A percentile compares a stretch with the other conserved stretches of the same genome.
These are phyloP conservation scores for Eutypella sp. DNA, from an alignment of 2,329 filamentous ascomycete species.

Conservation along the genomic window DNA sequence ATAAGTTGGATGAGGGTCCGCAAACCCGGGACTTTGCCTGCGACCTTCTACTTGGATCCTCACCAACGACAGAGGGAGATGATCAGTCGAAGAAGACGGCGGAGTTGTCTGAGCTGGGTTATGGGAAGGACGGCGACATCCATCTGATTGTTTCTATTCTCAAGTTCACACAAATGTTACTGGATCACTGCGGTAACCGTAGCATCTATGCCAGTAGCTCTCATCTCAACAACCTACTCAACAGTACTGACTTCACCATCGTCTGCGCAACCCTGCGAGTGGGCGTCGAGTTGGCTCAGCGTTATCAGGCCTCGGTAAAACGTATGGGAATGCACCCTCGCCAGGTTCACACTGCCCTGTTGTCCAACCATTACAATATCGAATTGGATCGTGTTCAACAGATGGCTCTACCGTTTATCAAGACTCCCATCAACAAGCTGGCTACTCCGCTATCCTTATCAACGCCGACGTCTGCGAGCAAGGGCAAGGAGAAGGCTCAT, in stretches of 20 bases:
- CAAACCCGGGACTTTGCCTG: conserved; percentile 72
- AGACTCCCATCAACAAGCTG: conserved; percentile 54
- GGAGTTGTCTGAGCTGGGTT: conserved; percentile 55
- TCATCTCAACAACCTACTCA: conserved; percentile 81
- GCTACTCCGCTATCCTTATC: conserved; percentile 46
- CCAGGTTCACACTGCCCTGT: conserved; percentile 64
- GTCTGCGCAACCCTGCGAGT: conserved; percentile 75
- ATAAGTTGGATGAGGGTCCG: conserved; percentile 73
- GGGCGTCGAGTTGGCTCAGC: conserved; percentile 79
- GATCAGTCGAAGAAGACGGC: conserved; percentile 42
- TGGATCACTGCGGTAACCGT: conserved; percentile 94
- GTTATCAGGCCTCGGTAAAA: conserved; percentile 86
- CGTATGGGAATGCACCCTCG: conserved; percentile 61
- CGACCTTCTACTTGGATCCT: conserved; percentile 57
- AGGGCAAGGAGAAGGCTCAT: conserved; percentile 69
- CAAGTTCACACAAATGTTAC: conserved; percentile 77
- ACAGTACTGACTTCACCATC: conserved; percentile 77
- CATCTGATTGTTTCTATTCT: conserved; percentile 75
- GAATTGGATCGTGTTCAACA: conserved; percentile 77
- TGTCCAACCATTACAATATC: conserved; percentile 81
- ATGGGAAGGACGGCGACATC: conserved; percentile 70
- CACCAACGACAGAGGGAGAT: conserved; percentile 47
- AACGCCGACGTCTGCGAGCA: conserved; percentile 53
- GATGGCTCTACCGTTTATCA: conserved; percentile 76
- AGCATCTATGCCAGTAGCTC: conserved; percentile 94